Evolutionary conservation across 768 basidiomycete species (phyloP), one percentile per base, ranked within the genome.

Genomic region (Pleurotus platypus): DNA sequence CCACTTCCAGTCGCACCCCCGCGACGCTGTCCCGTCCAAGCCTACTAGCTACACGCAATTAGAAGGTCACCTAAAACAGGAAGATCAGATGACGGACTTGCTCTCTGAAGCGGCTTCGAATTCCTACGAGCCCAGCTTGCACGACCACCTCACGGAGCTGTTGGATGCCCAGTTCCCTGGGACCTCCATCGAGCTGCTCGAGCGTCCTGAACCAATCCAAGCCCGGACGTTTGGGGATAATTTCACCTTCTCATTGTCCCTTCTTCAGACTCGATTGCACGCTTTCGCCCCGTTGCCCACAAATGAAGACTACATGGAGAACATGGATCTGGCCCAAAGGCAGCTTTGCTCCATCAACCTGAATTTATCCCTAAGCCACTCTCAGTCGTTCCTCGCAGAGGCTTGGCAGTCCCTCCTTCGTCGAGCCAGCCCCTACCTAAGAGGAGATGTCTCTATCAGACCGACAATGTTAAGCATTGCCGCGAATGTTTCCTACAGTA

Each of bases 291-390:
- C 22, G 13, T 2, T 35, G 1, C 54, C 63, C 35, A 69, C 67
- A 6, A 69, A 74, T 11, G 75, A 80, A 37, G 63, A 64, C 3
- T 77, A 78, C 62, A 68, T 72, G 0, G 75, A 77, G 4, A 72
- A 70, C 9, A 70, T 75, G 0, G 78, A 83, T 9, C 71, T 72
- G 4, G 72, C 84, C 12, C 81, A 89, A 61, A 82, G 78, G 49
- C 78, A 80, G 35, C 72, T 93, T 2, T 75, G 82, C 48, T 84
- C 86, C 1, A 84, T 95, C 68, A 97, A 97, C 69, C 79, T 94
- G 61, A 94, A 95, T 66, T 79, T 94, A 48, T 94, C 93, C 1
- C 74, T 97, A 39, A 77, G 90, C 18, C 89, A 96, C 63, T 79
- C 90, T 0, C 90, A 95, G 67, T 82, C 81, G 2, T 74, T 83